Base-by-base conservation (phyloP, 192 early-diverging fungal genomes). In the Glomus cerebriforme region DNA sequence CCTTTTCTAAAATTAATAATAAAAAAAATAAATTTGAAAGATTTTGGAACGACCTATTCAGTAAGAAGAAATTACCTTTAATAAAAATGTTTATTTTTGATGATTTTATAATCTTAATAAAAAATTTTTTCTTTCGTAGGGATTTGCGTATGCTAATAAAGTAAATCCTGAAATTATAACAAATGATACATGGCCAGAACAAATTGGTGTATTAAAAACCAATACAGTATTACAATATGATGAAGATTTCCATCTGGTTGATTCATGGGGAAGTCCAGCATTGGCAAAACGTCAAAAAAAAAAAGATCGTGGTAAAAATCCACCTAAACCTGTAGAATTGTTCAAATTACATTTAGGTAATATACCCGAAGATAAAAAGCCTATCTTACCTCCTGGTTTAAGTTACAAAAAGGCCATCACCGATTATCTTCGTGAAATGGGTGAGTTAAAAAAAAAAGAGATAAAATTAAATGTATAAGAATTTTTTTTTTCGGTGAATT, bases 331-430 rank as follows among this genome's bases (percentile, higher is more conserved):
- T 32, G 10, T 45, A 22, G 73, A 75, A 60, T 17, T 75, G 3
- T 75, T 75, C 7, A 75, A 75, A 75, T 37, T 75, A 10, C 35
- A 60, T 66, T 81, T 89, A 15, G 85, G 84, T 39, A 85, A 88
- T 34, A 81, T 83, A 26, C 81, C 83, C 34, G 76, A 87, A 24
- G 70, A 81, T n/a, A 82, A 87, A 26, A 65, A 80, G 31, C 80
- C 82, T 17, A 68, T 81, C 0, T 62, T 89, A 7, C 85, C 85
- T 37, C 88, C 81, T 37, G 82, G 82, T n/a, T 79, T 89, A 10
- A 84, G 82, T 27, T 84, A 85, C 35, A 81, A 86, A 7, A 83
- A 86, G 27, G 83, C 84, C n/a, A 89, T 89, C 32, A 82, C 83
- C 5, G 86, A 89, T 73, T 89, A 89, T 62, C 80, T 89, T 1